Conservation (phyloP, 306 rosid species). For the Hippophae rhamnoides region DNA sequence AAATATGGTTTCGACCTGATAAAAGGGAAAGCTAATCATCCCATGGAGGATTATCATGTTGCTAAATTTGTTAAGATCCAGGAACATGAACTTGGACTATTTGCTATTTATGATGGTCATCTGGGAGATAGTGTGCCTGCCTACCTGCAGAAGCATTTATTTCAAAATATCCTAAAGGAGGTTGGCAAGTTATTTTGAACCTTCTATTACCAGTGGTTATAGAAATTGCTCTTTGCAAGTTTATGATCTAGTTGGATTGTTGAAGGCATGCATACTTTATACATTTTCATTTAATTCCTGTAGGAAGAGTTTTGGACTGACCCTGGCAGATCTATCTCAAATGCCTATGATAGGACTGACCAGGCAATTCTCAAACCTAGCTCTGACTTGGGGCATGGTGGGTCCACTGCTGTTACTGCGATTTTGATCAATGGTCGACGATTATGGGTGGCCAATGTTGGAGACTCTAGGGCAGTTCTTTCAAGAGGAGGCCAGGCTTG, state of each 20-base stretch:
- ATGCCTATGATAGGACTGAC: slow-evolving; percentile 69
- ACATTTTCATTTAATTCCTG: slow-evolving; percentile 10
- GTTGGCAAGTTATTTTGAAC: slow-evolving; percentile 26
- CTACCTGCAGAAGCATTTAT: slow-evolving; percentile 77
- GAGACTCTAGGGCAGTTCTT: slow-evolving; percentile 92
- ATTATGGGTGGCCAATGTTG: slow-evolving; percentile 79
- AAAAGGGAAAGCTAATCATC: slow-evolving; percentile 93
- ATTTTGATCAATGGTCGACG: slow-evolving; percentile 67
- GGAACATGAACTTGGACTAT: slow-evolving; percentile 71
- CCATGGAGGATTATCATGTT: slow-evolving; percentile 98
- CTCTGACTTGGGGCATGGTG: slow-evolving; percentile 72
- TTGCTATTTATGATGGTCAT: slow-evolving; percentile 94
- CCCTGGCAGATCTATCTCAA: slow-evolving; percentile 49
- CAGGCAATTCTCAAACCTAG: slow-evolving; percentile 61
- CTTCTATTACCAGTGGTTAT: slow-evolving; percentile 4
- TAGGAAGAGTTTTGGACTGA: slow-evolving; percentile 81
- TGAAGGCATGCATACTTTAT: slow-evolving; percentile 9
- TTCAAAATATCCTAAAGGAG: slow-evolving; percentile 71
- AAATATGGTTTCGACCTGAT: slow-evolving; percentile 79
- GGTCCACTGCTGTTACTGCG: slow-evolving; percentile 98
- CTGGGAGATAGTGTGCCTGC: slow-evolving; percentile 79
- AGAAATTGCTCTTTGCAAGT: slow-evolving; percentile 7
- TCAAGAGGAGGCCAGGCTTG: slow-evolving; percentile 63
- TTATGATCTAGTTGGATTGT: slow-evolving; percentile 2
- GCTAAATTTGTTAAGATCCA: slow-evolving; percentile 62